Conservation (phyloP, 2,329 filamentous ascomycete species). For the Penicillium freii region DNA sequence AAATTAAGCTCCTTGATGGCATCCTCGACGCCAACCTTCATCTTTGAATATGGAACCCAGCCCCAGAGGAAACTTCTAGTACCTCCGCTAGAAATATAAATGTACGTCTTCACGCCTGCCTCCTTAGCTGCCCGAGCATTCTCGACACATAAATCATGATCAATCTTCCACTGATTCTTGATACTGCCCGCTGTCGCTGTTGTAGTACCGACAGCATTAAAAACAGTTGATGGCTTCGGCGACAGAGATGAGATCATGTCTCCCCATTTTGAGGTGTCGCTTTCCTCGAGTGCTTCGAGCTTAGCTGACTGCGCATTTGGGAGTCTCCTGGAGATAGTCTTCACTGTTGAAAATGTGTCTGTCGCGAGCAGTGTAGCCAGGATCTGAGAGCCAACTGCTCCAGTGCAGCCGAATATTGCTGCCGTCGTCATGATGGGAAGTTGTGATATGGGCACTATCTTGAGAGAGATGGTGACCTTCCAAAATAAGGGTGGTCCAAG, state of each 20-base stretch:
- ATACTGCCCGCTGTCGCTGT: constrained; percentile 33
- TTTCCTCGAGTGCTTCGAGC: constrained; percentile 29
- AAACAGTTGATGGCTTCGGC: constrained; percentile 28
- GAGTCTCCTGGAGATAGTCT: constrained; percentile 29
- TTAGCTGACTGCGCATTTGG: constrained; percentile 27
- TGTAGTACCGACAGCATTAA: constrained; percentile 39
- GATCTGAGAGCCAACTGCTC: constrained; percentile 35
- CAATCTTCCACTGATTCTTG: constrained; percentile 39
- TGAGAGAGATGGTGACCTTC: not conserved
- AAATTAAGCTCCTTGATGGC: constrained; percentile 37
- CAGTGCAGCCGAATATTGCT: constrained; percentile 33
- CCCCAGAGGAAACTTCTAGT: constrained; percentile 29
- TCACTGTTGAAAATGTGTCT: constrained; percentile 25
- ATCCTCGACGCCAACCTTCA: constrained; percentile 41
- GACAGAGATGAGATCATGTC: constrained; percentile 24
- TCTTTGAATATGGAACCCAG: constrained; percentile 37
- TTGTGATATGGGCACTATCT: not conserved
- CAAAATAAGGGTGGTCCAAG: not conserved
- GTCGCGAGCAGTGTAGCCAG: constrained; percentile 27
- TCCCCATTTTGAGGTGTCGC: constrained; percentile 33
- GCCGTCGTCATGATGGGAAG: constrained; percentile 30
- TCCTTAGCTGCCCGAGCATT: constrained; percentile 37
- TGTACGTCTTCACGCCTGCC: constrained; percentile 36
- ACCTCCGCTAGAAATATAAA: constrained; percentile 37
- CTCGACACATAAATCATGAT: constrained; percentile 39